Conservation (phyloP, 306 rosid genomes). For the Cucumis melo region DNA sequence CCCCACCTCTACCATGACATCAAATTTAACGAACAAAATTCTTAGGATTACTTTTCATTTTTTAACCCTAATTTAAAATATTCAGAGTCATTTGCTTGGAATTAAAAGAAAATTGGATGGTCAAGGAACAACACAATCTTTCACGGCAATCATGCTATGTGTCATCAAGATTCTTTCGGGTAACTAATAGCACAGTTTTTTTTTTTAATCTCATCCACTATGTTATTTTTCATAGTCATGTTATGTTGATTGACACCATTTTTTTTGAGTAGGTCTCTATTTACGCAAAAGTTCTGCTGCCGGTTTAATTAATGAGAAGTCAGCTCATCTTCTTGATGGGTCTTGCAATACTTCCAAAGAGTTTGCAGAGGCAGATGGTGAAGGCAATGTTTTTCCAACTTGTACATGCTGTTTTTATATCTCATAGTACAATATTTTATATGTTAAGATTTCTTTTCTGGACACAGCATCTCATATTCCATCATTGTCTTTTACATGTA, state of each 20-base stretch:
- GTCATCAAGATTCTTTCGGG: slow-evolving; percentile 84
- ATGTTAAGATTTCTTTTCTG: too few relatives aligned
- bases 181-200: slow-evolving; percentile 17
- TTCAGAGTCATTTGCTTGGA: slow-evolving; percentile 76
- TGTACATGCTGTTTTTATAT: neutral
- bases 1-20: neutral
- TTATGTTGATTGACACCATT: slow-evolving; percentile 9
- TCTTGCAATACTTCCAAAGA: slow-evolving; percentile 13
- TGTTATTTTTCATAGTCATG: neutral
- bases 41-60: neutral
- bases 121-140: slow-evolving; percentile 28
- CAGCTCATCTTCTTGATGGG: slow-evolving; percentile 9
- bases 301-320: slow-evolving; percentile 12
- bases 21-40: neutral
- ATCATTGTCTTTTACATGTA: neutral
- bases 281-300: slow-evolving; percentile 19
- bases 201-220: neutral
- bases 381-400: slow-evolving; percentile 10
- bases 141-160: slow-evolving; percentile 50
- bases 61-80: neutral
- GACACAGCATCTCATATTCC: neutral
- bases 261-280: slow-evolving; percentile 28
- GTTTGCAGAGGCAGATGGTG: neutral
- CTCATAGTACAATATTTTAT: neutral
- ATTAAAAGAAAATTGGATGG: slow-evolving; percentile 46